These are phyloP conservation scores for Chytridium lagenaria DNA, from an alignment of 371 early-diverging fungal genomes.

Conservation along the genomic window DNA sequence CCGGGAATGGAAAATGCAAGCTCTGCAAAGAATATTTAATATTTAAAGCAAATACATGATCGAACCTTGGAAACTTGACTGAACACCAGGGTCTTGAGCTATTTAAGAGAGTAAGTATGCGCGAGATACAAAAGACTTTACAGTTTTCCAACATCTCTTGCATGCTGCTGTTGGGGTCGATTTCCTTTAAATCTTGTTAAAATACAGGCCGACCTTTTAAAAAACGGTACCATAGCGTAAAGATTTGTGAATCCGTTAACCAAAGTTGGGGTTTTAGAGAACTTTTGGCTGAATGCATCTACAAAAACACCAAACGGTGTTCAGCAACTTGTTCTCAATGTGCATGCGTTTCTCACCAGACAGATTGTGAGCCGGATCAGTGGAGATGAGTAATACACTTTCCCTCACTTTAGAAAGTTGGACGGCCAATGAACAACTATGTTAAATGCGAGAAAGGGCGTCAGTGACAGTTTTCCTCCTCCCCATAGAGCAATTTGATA, in stretches of 20 bases:
- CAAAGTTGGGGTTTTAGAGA: slow-evolving; percentile 92
- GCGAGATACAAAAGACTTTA: slow-evolving; percentile 35
- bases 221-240: slow-evolving; percentile 84
- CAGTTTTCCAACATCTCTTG: slow-evolving; percentile 96
- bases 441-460: background rate
- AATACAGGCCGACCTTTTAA: background rate
- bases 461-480: too few species aligned
- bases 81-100: slow-evolving; percentile 50
- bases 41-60: background rate
- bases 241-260: slow-evolving; percentile 94
- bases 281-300: slow-evolving; percentile 99
- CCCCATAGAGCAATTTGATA: background rate
- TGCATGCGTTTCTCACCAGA: slow-evolving; percentile 55
- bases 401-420: slow-evolving; percentile 92
- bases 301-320: background rate
- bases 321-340: background rate
- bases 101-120: background rate
- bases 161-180: slow-evolving; percentile 94
- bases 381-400: slow-evolving; percentile 95
- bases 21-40: slow-evolving; percentile 51
- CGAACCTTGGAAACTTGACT: slow-evolving; percentile 69
- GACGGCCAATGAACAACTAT: slow-evolving; percentile 69
- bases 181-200: slow-evolving; percentile 71
- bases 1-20: slow-evolving; percentile 97
- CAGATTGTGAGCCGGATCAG: slow-evolving; percentile 98